Percentiles rank a stretch among this genome's conserved stretches.
Evolutionary conservation across 768 basidiomycete genomes (phyloP).

Genomic region (Filobasidium wieringae): DNA sequence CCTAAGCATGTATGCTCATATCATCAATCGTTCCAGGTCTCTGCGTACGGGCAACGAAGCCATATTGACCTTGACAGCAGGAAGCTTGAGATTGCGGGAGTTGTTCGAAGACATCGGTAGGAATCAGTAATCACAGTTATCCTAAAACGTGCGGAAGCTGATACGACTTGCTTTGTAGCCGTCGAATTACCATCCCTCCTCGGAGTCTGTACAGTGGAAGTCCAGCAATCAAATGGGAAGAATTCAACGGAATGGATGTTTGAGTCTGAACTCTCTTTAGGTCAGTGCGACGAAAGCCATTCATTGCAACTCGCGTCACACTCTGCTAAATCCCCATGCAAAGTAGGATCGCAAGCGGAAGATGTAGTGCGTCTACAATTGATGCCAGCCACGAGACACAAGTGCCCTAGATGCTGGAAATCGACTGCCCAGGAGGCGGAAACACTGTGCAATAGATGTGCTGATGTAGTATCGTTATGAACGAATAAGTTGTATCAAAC

Average conservation of each 20-base stretch:
- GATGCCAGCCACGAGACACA: slow-evolving; percentile 48
- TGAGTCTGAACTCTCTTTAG: no score
- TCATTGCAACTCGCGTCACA: no score
- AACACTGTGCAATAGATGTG: slow-evolving; percentile 57
- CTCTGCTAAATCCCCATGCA: no score
- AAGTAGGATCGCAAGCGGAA: no score
- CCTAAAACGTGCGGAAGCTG: no score
- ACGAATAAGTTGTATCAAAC: not conserved
- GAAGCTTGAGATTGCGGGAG: not conserved
- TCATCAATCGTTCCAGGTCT: not conserved
- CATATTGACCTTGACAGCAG: not conserved
- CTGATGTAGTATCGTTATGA: slow-evolving; percentile 12
- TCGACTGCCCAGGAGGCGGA: slow-evolving; percentile 49
- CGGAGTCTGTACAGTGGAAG: no score
- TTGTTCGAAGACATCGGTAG: slow-evolving; percentile 6
- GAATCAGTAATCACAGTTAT: not conserved
- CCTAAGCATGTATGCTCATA: not conserved
- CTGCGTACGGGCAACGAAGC: not conserved
- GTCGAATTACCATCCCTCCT: no score
- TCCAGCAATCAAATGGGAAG: no score
- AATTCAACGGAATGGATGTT: no score
- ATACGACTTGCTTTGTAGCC: no score
- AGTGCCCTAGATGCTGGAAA: slow-evolving; percentile 90
- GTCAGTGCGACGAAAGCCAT: no score
- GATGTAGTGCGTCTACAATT: slow-evolving; percentile 18